Conservation (phyloP, 1,284 basidiomycete species). For the Meripilus lineatus region DNA sequence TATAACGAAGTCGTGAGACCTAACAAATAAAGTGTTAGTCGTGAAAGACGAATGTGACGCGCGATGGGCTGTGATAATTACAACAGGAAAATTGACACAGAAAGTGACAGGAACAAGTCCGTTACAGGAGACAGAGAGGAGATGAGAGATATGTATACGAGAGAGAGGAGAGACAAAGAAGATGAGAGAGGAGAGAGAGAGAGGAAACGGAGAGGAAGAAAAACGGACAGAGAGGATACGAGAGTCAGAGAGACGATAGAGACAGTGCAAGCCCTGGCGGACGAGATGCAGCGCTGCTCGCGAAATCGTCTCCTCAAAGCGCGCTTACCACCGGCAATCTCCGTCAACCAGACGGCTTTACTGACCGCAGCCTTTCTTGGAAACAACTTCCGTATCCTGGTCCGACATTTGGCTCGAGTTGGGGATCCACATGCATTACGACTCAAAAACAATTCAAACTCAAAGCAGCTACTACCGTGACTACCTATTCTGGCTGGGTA, state of each 20-base stretch:
- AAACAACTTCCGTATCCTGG: too few relatives aligned
- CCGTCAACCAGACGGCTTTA: too few relatives aligned
- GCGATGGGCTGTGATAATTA: conserved; percentile 25
- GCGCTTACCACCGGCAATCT: too few relatives aligned
- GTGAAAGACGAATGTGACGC: conserved; percentile 9
- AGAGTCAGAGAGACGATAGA: conserved; percentile 12
- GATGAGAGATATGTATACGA: conserved; percentile 30
- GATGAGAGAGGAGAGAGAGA: conserved; percentile 36
- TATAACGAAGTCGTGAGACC: conserved; percentile 30
- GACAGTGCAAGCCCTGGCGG: too few relatives aligned
- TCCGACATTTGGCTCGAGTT: too few relatives aligned
- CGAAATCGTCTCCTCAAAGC: too few relatives aligned
- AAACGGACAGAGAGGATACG: conserved; percentile 30
- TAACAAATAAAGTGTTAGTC: conserved; percentile 16
- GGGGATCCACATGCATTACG: background rate
- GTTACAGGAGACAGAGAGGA: conserved; percentile 36
- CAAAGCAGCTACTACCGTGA: conserved; percentile 27
- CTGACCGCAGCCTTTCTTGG: too few relatives aligned
- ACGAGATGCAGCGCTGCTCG: too few relatives aligned
- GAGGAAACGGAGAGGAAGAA: conserved; percentile 36
- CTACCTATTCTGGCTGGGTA: conserved; percentile 69
- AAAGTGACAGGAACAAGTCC: conserved; percentile 42
- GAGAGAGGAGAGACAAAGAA: conserved; percentile 32
- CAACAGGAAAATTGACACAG: conserved; percentile 25
- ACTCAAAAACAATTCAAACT: conserved; percentile 5